Conservation (phyloP, 192 early-diverging fungal genomes). For the Backusella liffmaniae region DNA sequence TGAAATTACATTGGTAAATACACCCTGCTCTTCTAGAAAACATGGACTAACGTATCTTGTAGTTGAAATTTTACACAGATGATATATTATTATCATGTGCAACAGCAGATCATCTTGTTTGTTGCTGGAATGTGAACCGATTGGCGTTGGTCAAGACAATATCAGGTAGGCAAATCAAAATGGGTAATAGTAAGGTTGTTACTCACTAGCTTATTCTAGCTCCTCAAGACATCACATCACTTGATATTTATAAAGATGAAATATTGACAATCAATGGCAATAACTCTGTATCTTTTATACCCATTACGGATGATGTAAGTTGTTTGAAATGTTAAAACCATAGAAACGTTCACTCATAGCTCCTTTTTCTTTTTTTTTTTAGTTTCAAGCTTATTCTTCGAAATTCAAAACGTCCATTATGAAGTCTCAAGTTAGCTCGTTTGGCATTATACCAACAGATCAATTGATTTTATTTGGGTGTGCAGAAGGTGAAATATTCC, state of each 20-base stretch:
- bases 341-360: neutral
- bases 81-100: constrained; percentile 55
- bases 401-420: constrained; percentile 59
- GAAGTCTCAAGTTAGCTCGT: constrained; percentile 51
- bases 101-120: constrained; percentile 54
- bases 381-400: constrained; percentile 57
- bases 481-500: constrained; percentile 55
- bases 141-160: constrained; percentile 52
- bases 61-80: constrained; percentile 49
- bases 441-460: constrained; percentile 53
- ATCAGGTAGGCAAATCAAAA: constrained; percentile 28
- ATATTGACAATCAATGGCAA: constrained; percentile 56
- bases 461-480: constrained; percentile 58
- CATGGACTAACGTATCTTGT: constrained; percentile 20
- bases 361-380: neutral
- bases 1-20: constrained; percentile 49
- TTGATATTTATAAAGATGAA: constrained; percentile 62
- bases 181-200: no score
- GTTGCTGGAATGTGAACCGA: constrained; percentile 53
- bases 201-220: neutral
- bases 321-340: no score
- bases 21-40: neutral
- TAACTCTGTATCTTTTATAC: constrained; percentile 58
- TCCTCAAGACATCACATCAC: constrained; percentile 45
- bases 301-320: constrained; percentile 59